Conservation (phyloP, 1,284 basidiomycete species). For the Irpex lacteus region DNA sequence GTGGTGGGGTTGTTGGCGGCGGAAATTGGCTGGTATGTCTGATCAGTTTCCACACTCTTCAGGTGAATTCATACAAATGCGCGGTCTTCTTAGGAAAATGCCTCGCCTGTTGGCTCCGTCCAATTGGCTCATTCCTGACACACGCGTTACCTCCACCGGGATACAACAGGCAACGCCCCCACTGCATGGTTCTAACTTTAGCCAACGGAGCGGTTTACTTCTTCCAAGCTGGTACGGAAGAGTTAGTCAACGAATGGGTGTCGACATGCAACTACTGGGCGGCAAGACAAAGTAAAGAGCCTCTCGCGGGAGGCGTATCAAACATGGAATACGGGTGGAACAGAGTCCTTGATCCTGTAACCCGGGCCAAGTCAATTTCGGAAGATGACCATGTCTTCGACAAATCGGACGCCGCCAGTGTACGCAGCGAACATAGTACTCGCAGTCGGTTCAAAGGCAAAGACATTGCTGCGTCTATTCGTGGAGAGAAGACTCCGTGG, state of each 20-base stretch:
- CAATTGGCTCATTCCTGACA: slow-evolving; percentile 86
- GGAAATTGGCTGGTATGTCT: slow-evolving; percentile 92
- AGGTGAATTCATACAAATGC: slow-evolving; percentile 4
- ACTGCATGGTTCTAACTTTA: slow-evolving; percentile 94
- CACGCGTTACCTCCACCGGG: slow-evolving; percentile 89
- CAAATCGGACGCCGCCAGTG: slow-evolving; percentile 59
- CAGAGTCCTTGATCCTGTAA: slow-evolving; percentile 56
- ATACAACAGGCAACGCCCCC: slow-evolving; percentile 84
- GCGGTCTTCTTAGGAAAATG: slow-evolving; percentile 63
- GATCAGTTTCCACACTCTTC: neutral
- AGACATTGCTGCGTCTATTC: slow-evolving; percentile 60
- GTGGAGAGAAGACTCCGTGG: slow-evolving; percentile 64
- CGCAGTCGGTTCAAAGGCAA: slow-evolving; percentile 67
- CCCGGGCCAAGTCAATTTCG: slow-evolving; percentile 53
- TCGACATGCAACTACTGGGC: slow-evolving; percentile 99
- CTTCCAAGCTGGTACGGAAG: slow-evolving; percentile 97
- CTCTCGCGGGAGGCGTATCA: slow-evolving; percentile 90
- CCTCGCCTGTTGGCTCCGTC: slow-evolving; percentile 78
- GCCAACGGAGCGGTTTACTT: slow-evolving; percentile 89
- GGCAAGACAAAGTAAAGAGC: slow-evolving; percentile 89
- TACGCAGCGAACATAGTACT: slow-evolving; percentile 66
- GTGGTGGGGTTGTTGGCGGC: slow-evolving; percentile 76
- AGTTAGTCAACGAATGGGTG: slow-evolving; percentile 97
- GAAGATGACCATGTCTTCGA: slow-evolving; percentile 54
- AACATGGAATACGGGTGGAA: slow-evolving; percentile 99